Evolutionary conservation across 1,139 yeast species (phyloP).

Genomic region (Wickerhamomyces sp.): DNA sequence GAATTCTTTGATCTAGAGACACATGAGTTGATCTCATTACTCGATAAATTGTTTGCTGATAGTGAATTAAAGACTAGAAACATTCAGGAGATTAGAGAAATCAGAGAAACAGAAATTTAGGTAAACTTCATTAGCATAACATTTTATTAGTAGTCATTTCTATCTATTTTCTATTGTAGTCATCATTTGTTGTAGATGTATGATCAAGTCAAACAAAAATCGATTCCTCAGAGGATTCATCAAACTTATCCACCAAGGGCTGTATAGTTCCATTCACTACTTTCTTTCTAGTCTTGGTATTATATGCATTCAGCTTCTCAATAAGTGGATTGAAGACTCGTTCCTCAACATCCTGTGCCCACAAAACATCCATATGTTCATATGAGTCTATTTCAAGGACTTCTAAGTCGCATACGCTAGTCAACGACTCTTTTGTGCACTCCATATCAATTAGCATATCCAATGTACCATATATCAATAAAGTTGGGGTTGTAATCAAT

Average conservation of each 20-base stretch:
- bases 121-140: not conserved
- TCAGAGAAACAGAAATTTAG: constrained; percentile 28
- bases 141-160: not conserved
- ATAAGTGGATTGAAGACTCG: constrained; percentile 34
- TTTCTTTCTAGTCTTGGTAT: constrained; percentile 3
- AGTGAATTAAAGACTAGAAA: constrained; percentile 60
- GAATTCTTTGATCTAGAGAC: constrained; percentile 69
- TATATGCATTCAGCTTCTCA: constrained; percentile 11
- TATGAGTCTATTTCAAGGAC: constrained; percentile 43
- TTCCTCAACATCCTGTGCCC: constrained; percentile 67
- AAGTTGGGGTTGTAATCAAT: constrained; percentile 58
- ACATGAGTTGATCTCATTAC: constrained; percentile 55
- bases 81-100: constrained; percentile 54
- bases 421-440: constrained; percentile 50
- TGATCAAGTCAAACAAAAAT: constrained; percentile 3
- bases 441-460: constrained; percentile 82
- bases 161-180: not conserved
- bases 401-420: constrained; percentile 40
- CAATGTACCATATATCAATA: constrained; percentile 64
- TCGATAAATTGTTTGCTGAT: constrained; percentile 64
- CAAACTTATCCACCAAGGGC: constrained; percentile 1
- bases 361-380: constrained; percentile 80
- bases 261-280: constrained; percentile 1
- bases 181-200: not conserved
- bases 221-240: constrained; percentile 5